Evolutionary conservation across 2,329 filamentous ascomycete genomes (phyloP).

Genomic region (Phaeosphaeriaceae sp.): DNA sequence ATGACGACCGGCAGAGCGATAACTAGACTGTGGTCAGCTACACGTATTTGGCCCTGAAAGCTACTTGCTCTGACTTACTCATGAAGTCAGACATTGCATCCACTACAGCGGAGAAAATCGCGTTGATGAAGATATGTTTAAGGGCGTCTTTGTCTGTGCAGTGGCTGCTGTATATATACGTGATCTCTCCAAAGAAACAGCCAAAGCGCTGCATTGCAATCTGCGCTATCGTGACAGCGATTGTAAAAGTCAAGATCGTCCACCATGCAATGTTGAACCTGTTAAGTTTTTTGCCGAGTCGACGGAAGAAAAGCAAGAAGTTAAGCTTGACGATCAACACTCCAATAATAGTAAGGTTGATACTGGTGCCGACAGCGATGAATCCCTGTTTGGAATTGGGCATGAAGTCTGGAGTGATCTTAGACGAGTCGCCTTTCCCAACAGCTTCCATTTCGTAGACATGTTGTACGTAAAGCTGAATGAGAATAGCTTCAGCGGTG

Average conservation of each 20-base stretch:
- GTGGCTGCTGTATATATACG: too few relatives aligned
- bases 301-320: constrained; percentile 17
- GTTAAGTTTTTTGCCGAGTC: constrained; percentile 10
- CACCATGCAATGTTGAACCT: constrained; percentile 11
- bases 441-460: constrained; percentile 8
- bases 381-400: not conserved
- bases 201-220: constrained; percentile 1
- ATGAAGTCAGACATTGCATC: constrained; percentile 10
- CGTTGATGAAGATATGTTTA: not conserved
- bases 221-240: too few relatives aligned
- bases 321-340: constrained; percentile 15
- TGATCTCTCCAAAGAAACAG: not conserved
- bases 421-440: constrained; percentile 10
- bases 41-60: not conserved
- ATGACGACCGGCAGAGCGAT: constrained; percentile 13
- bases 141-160: too few relatives aligned
- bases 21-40: constrained; percentile 5
- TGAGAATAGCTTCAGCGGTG: constrained; percentile 2
- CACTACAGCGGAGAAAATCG: not conserved
- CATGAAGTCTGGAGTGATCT: not conserved
- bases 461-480: constrained; percentile 3
- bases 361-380: not conserved
- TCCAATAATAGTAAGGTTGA: constrained; percentile 6
- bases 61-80: constrained; percentile 7
- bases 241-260: constrained; percentile 7